These are phyloP conservation scores for Haematococcus sp. DNA, from an alignment of 139 green algal species.

Conservation along the genomic window DNA sequence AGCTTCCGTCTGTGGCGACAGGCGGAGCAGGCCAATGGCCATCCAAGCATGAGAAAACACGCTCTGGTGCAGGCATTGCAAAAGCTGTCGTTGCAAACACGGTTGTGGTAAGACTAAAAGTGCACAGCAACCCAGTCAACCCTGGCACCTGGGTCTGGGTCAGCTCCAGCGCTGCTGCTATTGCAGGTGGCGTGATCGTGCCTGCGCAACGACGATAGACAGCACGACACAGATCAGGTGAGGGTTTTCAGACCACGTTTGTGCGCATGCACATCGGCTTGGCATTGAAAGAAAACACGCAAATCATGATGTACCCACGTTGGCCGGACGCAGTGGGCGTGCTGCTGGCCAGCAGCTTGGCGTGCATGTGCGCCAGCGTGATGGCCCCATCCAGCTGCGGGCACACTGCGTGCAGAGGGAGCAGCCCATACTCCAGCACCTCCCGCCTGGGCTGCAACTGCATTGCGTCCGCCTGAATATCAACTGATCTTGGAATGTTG, in stretches of 20 bases:
- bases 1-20: neutral
- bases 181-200: constrained; percentile 13
- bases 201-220: constrained; percentile 28
- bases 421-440: constrained; percentile 44
- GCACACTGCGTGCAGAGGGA: constrained; percentile 33
- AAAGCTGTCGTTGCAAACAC: no score
- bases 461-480: no score
- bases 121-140: no score
- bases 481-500: no score
- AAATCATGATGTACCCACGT: constrained; percentile 33
- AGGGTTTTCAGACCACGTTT: no score
- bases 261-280: no score
- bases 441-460: constrained; percentile 32
- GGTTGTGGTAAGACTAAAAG: no score
- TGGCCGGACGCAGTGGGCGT: constrained; percentile 16
- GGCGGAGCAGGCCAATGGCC: neutral
- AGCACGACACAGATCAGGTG: no score
- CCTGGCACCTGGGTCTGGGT: constrained; percentile 21
- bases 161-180: constrained; percentile 33
- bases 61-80: no score
- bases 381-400: constrained; percentile 39
- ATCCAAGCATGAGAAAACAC: constrained; percentile 14
- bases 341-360: constrained; percentile 27
- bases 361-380: constrained; percentile 30
- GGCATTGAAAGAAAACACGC: neutral